These are phyloP conservation scores for Apium graveolens DNA, from an alignment of 129 eudicot species.

Conservation along the genomic window DNA sequence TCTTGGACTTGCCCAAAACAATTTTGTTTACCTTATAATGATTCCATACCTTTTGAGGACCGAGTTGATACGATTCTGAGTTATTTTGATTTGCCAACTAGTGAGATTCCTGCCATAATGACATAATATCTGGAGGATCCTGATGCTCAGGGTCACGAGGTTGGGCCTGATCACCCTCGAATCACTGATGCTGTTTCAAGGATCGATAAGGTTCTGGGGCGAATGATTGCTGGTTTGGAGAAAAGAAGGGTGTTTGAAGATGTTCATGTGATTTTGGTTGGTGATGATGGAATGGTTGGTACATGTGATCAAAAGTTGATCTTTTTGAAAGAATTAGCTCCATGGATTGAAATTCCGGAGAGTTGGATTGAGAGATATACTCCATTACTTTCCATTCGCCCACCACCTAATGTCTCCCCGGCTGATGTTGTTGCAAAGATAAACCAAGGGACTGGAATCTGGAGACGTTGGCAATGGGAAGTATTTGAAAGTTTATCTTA, in stretches of 20 bases:
- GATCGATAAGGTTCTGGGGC: not conserved
- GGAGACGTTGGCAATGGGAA: constrained; percentile 2
- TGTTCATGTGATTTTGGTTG: constrained; percentile 1
- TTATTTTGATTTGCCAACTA: not conserved
- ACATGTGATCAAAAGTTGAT: constrained; percentile 4
- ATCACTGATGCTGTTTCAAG: constrained; percentile 1
- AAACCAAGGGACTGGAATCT: not conserved
- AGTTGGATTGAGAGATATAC: not conserved
- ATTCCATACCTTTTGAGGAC: not conserved
- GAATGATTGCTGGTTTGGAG: not conserved
- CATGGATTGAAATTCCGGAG: not conserved
- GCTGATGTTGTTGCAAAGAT: constrained; percentile 10
- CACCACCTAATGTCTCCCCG: not conserved
- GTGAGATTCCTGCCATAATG: not conserved
- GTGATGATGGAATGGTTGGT: constrained; percentile 13
- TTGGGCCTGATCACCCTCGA: constrained; percentile 9
- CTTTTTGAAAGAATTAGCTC: not conserved
- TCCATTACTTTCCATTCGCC: constrained; percentile 4
- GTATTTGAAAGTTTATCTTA: constrained; percentile 11
- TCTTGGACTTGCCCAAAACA: not conserved
- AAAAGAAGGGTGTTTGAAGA: not conserved
- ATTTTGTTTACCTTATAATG: not conserved
- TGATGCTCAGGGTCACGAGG: not conserved
- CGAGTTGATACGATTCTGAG: not conserved
- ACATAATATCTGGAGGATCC: constrained; percentile 1